Percentiles rank a stretch among this genome's conserved stretches.
These are phyloP conservation scores for Castanopsis chinensis DNA, from an alignment of 306 rosid species.

Conservation along the genomic window DNA sequence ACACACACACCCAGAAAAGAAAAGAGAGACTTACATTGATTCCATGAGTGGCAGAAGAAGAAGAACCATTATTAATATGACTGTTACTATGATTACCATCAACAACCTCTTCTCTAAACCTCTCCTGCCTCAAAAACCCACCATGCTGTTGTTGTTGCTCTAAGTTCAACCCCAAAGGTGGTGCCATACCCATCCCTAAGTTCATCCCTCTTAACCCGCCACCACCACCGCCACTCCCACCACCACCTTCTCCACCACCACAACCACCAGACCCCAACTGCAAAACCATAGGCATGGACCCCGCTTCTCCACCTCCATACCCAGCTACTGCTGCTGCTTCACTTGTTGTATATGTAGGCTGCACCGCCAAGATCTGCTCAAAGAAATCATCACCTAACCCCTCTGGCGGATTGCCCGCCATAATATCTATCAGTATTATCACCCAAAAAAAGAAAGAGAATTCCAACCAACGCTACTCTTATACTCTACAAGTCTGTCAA, in stretches of 20 bases:
- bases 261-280: constrained; percentile 55
- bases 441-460: not conserved
- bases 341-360: constrained; percentile 30
- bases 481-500: not conserved
- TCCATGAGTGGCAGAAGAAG: constrained; percentile 41
- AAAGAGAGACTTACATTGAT: constrained; percentile 46
- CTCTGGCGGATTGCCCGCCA: constrained; percentile 78
- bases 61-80: constrained; percentile 21
- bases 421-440: not conserved
- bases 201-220: constrained; percentile 41
- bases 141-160: constrained; percentile 42
- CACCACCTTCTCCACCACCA: constrained; percentile 10
- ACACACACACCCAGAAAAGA: not conserved
- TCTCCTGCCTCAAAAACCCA: constrained; percentile 51
- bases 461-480: not conserved
- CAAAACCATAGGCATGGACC: constrained; percentile 50
- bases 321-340: constrained; percentile 25
- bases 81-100: constrained; percentile 17
- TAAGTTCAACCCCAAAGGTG: constrained; percentile 75
- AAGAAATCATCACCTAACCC: constrained; percentile 86
- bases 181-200: constrained; percentile 50
- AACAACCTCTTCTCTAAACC: constrained; percentile 40
- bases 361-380: constrained; percentile 82
- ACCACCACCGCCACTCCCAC: not conserved
- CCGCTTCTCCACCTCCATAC: constrained; percentile 41